phyloP scores from a whole-genome alignment of 2,329 filamentous ascomycete genomes.

The Cladosporium sp. region DNA sequence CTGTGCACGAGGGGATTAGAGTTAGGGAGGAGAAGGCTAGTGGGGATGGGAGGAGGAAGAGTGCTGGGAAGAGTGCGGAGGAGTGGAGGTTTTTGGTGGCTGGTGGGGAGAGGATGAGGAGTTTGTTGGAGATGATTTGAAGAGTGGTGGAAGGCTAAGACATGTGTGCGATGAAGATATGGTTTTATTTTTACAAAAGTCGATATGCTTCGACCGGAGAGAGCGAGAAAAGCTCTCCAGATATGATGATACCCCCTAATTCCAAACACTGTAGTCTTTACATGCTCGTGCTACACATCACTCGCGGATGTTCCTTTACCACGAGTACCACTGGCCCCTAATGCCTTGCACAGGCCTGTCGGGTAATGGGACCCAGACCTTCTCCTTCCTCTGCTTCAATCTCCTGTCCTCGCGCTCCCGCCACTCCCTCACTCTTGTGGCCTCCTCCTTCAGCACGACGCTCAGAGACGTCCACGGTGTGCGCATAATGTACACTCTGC shows the following conservation, averaged over 20 bases:
- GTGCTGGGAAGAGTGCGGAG: constrained; percentile 38
- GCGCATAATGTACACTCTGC: constrained; percentile 66
- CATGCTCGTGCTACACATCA: background rate
- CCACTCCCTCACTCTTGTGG: constrained; percentile 78
- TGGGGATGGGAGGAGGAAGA: constrained; percentile 49
- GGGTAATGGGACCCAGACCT: constrained; percentile 85
- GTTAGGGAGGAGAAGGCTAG: constrained; percentile 50
- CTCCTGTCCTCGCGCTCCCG: constrained; percentile 77
- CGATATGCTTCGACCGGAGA: background rate
- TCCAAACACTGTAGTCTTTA: constrained; percentile 7
- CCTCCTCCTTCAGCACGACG: constrained; percentile 88
- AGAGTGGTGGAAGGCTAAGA: background rate
- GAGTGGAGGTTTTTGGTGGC: constrained; percentile 39
- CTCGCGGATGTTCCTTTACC: constrained; percentile 58
- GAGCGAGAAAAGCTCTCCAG: background rate
- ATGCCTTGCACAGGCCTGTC: constrained; percentile 82
- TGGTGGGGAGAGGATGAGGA: constrained; percentile 39
- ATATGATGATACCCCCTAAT: constrained; percentile 8
- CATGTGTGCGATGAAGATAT: background rate
- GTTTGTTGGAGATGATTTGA: constrained; percentile 16
- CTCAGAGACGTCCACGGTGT: constrained; percentile 75
- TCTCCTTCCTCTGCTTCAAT: constrained; percentile 70
- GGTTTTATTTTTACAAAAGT: constrained; percentile 16
- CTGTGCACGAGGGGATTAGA: constrained; percentile 56
- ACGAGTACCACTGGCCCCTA: constrained; percentile 80